These are phyloP conservation scores for Borealophlyctis nickersoniae DNA, from an alignment of 192 early-diverging fungal genomes.

Conservation along the genomic window DNA sequence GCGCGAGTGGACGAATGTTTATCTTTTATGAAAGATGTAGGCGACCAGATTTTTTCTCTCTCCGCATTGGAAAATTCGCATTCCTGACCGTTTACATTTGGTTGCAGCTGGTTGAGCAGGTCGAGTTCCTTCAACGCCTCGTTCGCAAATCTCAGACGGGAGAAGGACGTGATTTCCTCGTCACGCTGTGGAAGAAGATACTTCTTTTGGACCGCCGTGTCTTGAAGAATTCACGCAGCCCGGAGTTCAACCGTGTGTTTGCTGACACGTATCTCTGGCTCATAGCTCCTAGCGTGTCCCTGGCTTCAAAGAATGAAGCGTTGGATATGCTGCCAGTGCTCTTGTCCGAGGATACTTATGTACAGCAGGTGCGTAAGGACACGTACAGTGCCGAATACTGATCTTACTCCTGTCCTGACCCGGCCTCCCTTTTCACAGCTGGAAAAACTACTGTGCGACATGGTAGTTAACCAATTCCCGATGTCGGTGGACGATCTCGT, in stretches of 20 bases:
- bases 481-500: conserved; percentile 16
- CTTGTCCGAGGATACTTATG: conserved; percentile 3
- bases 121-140: not conserved
- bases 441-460: conserved; percentile 39
- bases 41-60: not conserved
- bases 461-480: conserved; percentile 52
- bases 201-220: conserved; percentile 26
- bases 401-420: no score
- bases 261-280: no score
- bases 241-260: not conserved
- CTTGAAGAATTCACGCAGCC: not conserved
- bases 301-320: not conserved
- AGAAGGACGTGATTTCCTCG: conserved; percentile 7
- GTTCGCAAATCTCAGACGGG: not conserved
- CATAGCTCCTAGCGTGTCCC: no score
- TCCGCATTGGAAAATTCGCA: not conserved
- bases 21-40: conserved; percentile 5
- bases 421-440: conserved; percentile 39
- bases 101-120: not conserved
- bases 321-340: conserved; percentile 8
- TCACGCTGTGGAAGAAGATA: conserved; percentile 46
- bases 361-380: conserved; percentile 4
- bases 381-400: no score
- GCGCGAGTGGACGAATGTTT: not conserved
- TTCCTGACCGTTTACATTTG: no score